phyloP scores from a whole-genome alignment of 2,329 filamentous ascomycete species.

The Xylariaceae sp. region DNA sequence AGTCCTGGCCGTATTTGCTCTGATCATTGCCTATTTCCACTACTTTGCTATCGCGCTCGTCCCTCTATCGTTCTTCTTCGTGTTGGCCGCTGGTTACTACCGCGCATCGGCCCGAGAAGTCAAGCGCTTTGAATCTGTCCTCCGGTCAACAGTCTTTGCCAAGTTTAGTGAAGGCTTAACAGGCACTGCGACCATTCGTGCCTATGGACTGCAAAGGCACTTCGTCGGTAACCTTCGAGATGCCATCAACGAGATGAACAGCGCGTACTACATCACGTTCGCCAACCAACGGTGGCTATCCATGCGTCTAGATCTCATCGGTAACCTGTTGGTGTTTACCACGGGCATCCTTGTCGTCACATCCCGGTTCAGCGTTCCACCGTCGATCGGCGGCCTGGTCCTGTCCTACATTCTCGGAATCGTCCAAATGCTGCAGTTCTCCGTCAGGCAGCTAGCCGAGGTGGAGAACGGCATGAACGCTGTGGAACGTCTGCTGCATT shows the following conservation, averaged over 20 bases:
- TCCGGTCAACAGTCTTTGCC: slow-evolving; percentile 84
- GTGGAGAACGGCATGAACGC: slow-evolving; percentile 99
- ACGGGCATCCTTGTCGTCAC: slow-evolving; percentile 90
- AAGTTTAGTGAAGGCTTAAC: slow-evolving; percentile 86
- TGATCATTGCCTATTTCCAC: slow-evolving; percentile 94
- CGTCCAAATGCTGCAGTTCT: slow-evolving; percentile 94
- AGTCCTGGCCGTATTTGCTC: slow-evolving; percentile 77
- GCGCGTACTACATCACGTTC: slow-evolving; percentile 91
- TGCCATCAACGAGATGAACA: slow-evolving; percentile 86
- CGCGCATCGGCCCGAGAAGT: slow-evolving; percentile 87
- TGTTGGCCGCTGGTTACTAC: slow-evolving; percentile 84
- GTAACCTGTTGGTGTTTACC: slow-evolving; percentile 79
- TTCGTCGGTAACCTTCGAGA: slow-evolving; percentile 68
- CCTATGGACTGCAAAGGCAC: slow-evolving; percentile 75
- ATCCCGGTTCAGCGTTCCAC: slow-evolving; percentile 77
- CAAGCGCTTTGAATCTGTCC: slow-evolving; percentile 87
- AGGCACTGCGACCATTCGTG: slow-evolving; percentile 79
- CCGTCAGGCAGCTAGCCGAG: slow-evolving; percentile 87
- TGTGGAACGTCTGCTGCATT: slow-evolving; percentile 87
- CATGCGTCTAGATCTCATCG: slow-evolving; percentile 77
- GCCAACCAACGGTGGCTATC: slow-evolving; percentile 94
- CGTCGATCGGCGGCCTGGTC: slow-evolving; percentile 81
- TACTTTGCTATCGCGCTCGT: slow-evolving; percentile 68
- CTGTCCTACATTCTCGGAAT: slow-evolving; percentile 91
- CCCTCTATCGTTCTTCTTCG: slow-evolving; percentile 69